Evolutionary conservation across 192 early-diverging fungal genomes (phyloP), one percentile per base, ranked within the genome.

Genomic region (Backusella psychrophila): DNA sequence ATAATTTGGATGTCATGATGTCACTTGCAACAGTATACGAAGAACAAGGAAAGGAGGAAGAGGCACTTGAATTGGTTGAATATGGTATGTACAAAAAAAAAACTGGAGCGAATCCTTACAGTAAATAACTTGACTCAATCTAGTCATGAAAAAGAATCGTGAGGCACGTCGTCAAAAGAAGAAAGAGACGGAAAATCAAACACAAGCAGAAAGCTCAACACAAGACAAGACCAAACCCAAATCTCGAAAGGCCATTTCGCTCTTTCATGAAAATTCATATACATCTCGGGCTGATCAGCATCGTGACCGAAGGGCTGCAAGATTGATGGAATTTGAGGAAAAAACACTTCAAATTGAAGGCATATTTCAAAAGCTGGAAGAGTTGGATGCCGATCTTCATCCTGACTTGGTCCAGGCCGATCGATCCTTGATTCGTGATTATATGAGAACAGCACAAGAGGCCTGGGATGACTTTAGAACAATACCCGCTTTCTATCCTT

Each of bases 1-100:
- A 86, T 9, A 89, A 93, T 77, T 78, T 87, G 23, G 91, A 93
- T 49, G 85, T 89, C 36, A 90, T 89, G 74, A 80, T 92, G 79
- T 84, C 89, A 56, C 77, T 96, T 4, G 93, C 92, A 17, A 81
- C 89, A 66, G 85, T 94, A 0, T 94, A 93, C 68, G 90, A 94
- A 76, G 91, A 91, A 49, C 81, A 91, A 46, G 94, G 93, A 34
- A 81, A 86, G 36, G 82, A 87, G 35, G 82, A 80, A 31, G 81
- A 84, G 34, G 89, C 89, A 7, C 78, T 87, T 14, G 82, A 84
- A 11, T 72, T 88, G 9, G 87, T 86, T 11, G 85, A 87, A 21
- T 78, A 80, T 73, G 85, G 86, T 85, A 71, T n/a, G n/a, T 12
- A 11, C 5, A 69, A 38, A 29, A 29, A 29, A 29, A 33, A 33